Conservation (phyloP, 2,329 filamentous ascomycete species). For the Aspergillus spinulosporus region DNA sequence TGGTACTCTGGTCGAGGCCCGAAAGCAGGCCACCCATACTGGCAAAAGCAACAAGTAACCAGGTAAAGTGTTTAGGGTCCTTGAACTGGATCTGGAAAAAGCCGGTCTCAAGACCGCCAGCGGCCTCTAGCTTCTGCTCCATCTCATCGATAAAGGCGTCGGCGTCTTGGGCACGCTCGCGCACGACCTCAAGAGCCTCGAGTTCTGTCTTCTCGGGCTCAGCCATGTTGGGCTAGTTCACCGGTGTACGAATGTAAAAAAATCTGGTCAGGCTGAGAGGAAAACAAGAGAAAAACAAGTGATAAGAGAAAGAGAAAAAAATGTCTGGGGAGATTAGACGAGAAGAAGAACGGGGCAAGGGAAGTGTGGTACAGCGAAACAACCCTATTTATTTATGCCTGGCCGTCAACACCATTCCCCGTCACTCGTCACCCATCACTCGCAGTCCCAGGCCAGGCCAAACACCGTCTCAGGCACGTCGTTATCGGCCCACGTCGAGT, state of each 20-base stretch:
- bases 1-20: conserved; percentile 71
- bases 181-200: conserved; percentile 12
- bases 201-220: conserved; percentile 7
- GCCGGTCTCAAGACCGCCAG: conserved; percentile 45
- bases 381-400: not conserved
- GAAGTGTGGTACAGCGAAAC: not conserved
- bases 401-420: not conserved
- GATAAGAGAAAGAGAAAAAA: not conserved
- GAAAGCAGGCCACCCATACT: conserved; percentile 73
- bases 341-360: not conserved
- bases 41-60: conserved; percentile 68
- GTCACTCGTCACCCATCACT: not conserved
- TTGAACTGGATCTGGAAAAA: conserved; percentile 47
- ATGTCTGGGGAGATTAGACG: not conserved
- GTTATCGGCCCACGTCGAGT: not conserved
- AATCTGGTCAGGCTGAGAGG: not conserved
- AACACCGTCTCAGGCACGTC: not conserved
- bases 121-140: conserved; percentile 29
- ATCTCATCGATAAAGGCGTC: conserved; percentile 10
- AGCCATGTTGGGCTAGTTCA: not conserved
- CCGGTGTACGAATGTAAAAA: not conserved
- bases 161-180: conserved; percentile 8
- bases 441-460: not conserved
- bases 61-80: conserved; percentile 65
- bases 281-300: not conserved